phyloP scores from a whole-genome alignment of 371 early-diverging fungal species.

The Mortierella sp. region DNA sequence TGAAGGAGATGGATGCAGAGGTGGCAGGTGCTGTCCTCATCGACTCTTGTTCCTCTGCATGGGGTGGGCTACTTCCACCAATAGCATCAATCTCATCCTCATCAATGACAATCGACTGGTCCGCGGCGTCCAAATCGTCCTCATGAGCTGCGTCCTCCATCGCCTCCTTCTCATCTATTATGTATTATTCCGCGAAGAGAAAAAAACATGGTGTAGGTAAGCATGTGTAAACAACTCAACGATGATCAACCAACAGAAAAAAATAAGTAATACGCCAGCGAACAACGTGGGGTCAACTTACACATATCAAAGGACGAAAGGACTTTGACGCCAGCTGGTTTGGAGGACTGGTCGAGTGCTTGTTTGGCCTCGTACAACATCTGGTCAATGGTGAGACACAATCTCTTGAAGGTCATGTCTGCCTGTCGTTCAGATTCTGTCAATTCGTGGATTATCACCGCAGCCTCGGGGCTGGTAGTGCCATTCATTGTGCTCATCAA shows the following conservation, averaged over 20 bases:
- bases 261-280: neutral
- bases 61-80: neutral
- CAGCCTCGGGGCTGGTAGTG: constrained; percentile 18
- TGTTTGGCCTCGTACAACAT: constrained; percentile 51
- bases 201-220: neutral
- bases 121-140: constrained; percentile 29
- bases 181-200: neutral
- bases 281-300: constrained; percentile 20
- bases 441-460: constrained; percentile 42
- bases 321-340: constrained; percentile 50
- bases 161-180: constrained; percentile 38
- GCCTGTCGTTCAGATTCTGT: constrained; percentile 50
- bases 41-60: neutral
- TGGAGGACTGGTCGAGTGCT: constrained; percentile 46
- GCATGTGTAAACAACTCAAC: neutral
- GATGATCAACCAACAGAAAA: neutral
- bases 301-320: constrained; percentile 53
- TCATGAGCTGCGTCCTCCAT: constrained; percentile 27
- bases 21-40: neutral
- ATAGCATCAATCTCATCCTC: constrained; percentile 19
- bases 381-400: constrained; percentile 48
- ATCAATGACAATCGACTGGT: constrained; percentile 25
- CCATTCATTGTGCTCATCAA: neutral
- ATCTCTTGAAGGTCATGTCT: constrained; percentile 39
- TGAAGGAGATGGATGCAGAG: neutral